Conservation (phyloP, 495 filamentous ascomycete species). For the Hypoxylon cercidicola region DNA sequence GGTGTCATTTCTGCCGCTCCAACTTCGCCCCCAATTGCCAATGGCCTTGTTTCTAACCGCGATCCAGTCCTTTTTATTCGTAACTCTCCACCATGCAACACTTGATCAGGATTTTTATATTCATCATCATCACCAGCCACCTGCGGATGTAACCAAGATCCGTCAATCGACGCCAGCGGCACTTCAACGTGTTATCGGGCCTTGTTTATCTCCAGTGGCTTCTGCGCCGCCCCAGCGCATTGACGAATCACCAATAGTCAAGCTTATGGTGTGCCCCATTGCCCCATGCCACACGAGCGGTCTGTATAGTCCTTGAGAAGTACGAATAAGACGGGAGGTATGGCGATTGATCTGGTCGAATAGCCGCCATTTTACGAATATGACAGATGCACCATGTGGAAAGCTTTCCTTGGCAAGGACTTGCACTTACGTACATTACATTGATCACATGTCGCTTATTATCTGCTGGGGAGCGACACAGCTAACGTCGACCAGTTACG, state of each 20-base stretch:
- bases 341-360: slow-evolving; percentile 9
- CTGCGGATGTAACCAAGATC: slow-evolving; percentile 43
- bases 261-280: no score
- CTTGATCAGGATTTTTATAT: slow-evolving; percentile 23
- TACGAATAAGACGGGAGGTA: background rate
- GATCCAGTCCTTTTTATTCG: background rate
- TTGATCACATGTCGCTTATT: slow-evolving; percentile 40
- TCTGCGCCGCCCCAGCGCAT: slow-evolving; percentile 32
- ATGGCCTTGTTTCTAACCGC: slow-evolving; percentile 6
- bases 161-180: slow-evolving; percentile 25
- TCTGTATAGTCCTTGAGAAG: background rate
- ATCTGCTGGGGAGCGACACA: slow-evolving; percentile 13
- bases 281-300: slow-evolving; percentile 7
- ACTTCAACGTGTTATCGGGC: slow-evolving; percentile 24
- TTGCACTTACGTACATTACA: slow-evolving; percentile 35
- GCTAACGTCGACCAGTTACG: slow-evolving; percentile 5
- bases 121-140: slow-evolving; percentile 23
- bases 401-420: slow-evolving; percentile 13
- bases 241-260: slow-evolving; percentile 5
- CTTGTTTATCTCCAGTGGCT: slow-evolving; percentile 27
- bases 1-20: background rate
- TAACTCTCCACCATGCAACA: slow-evolving; percentile 4
- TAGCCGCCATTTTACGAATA: slow-evolving; percentile 23
- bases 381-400: slow-evolving; percentile 18
- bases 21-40: slow-evolving; percentile 17